A percentile compares a stretch with the other conserved stretches of the same genome.
Evolutionary conservation across 2,329 filamentous ascomycete genomes (phyloP).

Genomic region (Neurospora sp.): DNA sequence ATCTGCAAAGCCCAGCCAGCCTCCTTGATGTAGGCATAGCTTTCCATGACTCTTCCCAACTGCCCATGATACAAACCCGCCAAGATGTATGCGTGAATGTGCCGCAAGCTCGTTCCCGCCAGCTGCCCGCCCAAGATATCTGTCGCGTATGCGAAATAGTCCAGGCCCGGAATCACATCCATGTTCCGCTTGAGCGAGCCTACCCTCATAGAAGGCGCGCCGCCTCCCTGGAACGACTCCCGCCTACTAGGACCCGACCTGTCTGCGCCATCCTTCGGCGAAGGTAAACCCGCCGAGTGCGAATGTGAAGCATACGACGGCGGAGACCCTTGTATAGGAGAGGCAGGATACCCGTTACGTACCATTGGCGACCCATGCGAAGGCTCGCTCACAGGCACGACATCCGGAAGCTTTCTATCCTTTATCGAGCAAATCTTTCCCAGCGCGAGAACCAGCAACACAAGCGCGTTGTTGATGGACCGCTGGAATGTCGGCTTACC

Average conservation of each 20-base stretch:
- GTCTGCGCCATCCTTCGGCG: slow-evolving; percentile 40
- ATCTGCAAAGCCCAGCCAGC: slow-evolving; percentile 54
- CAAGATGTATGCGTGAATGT: slow-evolving; percentile 77
- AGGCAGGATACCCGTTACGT: slow-evolving; percentile 42
- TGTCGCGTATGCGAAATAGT: slow-evolving; percentile 79
- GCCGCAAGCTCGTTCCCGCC: slow-evolving; percentile 69
- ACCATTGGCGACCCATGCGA: slow-evolving; percentile 29
- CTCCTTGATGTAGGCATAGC: slow-evolving; percentile 53
- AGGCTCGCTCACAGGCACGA: slow-evolving; percentile 41
- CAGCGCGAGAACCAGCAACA: slow-evolving; percentile 74
- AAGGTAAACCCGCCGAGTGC: slow-evolving; percentile 40
- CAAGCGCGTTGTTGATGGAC: slow-evolving; percentile 70
- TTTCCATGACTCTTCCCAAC: slow-evolving; percentile 76
- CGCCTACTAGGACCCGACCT: slow-evolving; percentile 37
- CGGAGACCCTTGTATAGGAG: slow-evolving; percentile 47
- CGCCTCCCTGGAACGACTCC: slow-evolving; percentile 38
- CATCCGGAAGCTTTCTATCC: slow-evolving; percentile 42
- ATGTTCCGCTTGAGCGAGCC: slow-evolving; percentile 47
- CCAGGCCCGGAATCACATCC: slow-evolving; percentile 78
- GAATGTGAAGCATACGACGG: slow-evolving; percentile 35
- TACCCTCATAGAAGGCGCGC: slow-evolving; percentile 10
- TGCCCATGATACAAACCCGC: slow-evolving; percentile 86
- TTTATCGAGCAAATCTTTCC: slow-evolving; percentile 66
- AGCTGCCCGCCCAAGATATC: slow-evolving; percentile 77
- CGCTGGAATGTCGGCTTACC: slow-evolving; percentile 42